These are phyloP conservation scores for Nemania sp. DNA, from an alignment of 2,329 filamentous ascomycete species.

Conservation along the genomic window DNA sequence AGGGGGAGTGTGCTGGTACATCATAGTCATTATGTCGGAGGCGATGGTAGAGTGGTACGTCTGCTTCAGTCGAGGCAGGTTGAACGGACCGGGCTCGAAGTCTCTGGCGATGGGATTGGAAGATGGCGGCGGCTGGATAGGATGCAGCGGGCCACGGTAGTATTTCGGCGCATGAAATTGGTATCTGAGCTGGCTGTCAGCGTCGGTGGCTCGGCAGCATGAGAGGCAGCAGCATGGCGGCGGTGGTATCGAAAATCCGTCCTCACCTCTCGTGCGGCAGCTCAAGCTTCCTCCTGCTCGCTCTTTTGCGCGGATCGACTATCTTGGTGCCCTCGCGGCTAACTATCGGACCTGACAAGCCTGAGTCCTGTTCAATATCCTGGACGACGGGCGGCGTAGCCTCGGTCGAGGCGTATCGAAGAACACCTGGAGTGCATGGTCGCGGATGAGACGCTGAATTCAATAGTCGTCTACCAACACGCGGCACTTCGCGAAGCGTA, in stretches of 20 bases:
- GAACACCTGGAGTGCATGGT: constrained; percentile 30
- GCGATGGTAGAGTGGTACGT: constrained; percentile 87
- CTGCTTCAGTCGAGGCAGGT: constrained; percentile 81
- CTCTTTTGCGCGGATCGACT: constrained; percentile 52
- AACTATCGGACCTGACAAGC: constrained; percentile 47
- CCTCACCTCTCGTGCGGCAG: constrained; percentile 34
- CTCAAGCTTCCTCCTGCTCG: constrained; percentile 36
- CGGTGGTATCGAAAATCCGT: too few relatives aligned
- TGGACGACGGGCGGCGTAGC: constrained; percentile 44
- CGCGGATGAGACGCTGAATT: constrained; percentile 30
- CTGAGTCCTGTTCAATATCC: constrained; percentile 57
- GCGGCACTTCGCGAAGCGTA: constrained; percentile 36
- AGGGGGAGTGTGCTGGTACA: constrained; percentile 83
- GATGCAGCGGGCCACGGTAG: constrained; percentile 90
- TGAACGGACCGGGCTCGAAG: constrained; percentile 90
- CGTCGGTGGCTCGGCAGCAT: not conserved
- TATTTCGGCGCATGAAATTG: constrained; percentile 94
- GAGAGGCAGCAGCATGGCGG: not conserved
- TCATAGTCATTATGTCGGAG: constrained; percentile 83
- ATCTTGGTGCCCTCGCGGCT: constrained; percentile 44
- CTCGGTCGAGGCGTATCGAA: constrained; percentile 53
- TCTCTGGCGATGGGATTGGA: constrained; percentile 87
- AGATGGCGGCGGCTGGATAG: constrained; percentile 82
- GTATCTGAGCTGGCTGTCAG: constrained; percentile 63
- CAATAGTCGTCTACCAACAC: constrained; percentile 35